Conservation (phyloP, 164 flowering plant genomes). For the Aristolochia contorta region DNA sequence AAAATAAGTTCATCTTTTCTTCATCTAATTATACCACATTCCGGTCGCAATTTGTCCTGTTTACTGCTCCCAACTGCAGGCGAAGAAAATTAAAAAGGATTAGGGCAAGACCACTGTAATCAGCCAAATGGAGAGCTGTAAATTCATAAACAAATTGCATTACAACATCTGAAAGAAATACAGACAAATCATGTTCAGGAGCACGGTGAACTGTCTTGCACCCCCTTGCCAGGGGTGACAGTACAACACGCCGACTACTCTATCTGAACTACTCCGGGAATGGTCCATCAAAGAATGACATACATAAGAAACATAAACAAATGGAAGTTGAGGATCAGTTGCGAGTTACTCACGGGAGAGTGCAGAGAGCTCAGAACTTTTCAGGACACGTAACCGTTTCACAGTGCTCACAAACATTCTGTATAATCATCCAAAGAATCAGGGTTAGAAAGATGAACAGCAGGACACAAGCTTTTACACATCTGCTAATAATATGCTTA, state of each 20-base stretch:
- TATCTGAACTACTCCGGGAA: not conserved
- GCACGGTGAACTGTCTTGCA: too few species aligned
- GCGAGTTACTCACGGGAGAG: conserved; percentile 21
- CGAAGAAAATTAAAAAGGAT: not conserved
- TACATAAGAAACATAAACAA: not conserved
- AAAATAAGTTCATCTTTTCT: not conserved
- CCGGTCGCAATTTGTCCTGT: not conserved
- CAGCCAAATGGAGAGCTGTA: not conserved
- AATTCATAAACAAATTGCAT: too few species aligned
- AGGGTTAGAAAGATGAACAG: too few species aligned
- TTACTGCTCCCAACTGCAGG: conserved; percentile 1
- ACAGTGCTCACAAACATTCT: conserved; percentile 56
- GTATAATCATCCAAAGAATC: conserved; percentile 10
- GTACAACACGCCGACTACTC: too few species aligned
- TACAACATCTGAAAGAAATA: too few species aligned
- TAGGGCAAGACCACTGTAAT: not conserved
- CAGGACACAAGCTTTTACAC: too few species aligned
- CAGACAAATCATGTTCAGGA: too few species aligned
- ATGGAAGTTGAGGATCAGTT: not conserved
- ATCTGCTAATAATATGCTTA: too few species aligned
- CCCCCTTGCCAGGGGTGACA: too few species aligned
- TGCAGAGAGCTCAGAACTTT: conserved; percentile 34
- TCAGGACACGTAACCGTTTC: conserved; percentile 47
- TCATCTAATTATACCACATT: conserved; percentile 1
- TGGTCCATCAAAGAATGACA: not conserved